These are phyloP conservation scores for carrot (Daucus carota) DNA, from an alignment of 129 eudicot genomes.

Conservation along the genomic window DH1_v3.0 NC_030382.2:35105001-35105500, in stretches of 20 bases:
- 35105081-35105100: background rate
- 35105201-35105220: conserved; percentile 92
- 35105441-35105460: conserved; percentile 74
- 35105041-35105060: background rate
- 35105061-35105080: background rate
- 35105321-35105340: conserved; percentile 39
- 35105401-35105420: background rate
- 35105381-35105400: background rate
- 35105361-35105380: background rate
- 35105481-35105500: conserved; percentile 80
- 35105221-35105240: conserved; percentile 92
- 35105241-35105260: conserved; percentile 91
- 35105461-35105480: conserved; percentile 77
- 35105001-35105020: conserved; percentile 86
- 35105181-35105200: conserved; percentile 96
- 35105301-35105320: conserved; percentile 68
- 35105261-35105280: conserved; percentile 96
- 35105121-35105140: conserved; percentile 93
- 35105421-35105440: conserved; percentile 29
- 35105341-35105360: background rate
- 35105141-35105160: conserved; percentile 87
- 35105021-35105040: conserved; percentile 51
- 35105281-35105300: conserved; percentile 89
- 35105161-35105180: conserved; percentile 75
- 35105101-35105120: conserved; percentile 44